These are phyloP conservation scores for Penicillium herquei DNA, from an alignment of 495 filamentous ascomycete genomes.

Conservation along the genomic window DNA sequence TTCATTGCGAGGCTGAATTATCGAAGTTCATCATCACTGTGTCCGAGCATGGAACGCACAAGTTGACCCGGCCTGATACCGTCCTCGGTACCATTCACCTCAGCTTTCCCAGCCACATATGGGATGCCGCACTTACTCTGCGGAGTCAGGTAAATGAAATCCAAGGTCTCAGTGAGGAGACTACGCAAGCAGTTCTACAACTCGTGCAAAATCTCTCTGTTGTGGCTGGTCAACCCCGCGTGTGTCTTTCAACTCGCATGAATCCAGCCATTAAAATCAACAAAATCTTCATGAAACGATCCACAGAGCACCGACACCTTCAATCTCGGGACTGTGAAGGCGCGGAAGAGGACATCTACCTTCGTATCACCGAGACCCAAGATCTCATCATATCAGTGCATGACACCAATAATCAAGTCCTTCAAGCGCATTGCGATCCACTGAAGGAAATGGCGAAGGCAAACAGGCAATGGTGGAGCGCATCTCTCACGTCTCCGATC, in stretches of 20 bases:
- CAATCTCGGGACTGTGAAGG: conserved; percentile 18
- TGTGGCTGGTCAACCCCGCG: conserved; percentile 18
- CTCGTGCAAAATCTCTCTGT: conserved; percentile 34
- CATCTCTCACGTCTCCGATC: background rate
- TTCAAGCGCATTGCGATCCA: conserved; percentile 24
- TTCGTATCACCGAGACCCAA: conserved; percentile 43
- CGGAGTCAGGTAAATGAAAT: conserved; percentile 9
- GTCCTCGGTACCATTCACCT: conserved; percentile 34
- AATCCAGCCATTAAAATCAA: conserved; percentile 21
- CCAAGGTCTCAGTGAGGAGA: conserved; percentile 10
- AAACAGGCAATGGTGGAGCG: conserved; percentile 46
- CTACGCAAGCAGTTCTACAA: conserved; percentile 23
- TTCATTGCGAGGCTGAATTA: conserved; percentile 34
- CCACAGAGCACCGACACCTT: conserved; percentile 26
- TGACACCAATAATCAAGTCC: conserved; percentile 3
- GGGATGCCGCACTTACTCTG: conserved; percentile 44
- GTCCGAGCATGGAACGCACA: conserved; percentile 34
- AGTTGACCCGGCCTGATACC: conserved; percentile 13
- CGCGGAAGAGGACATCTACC: conserved; percentile 22
- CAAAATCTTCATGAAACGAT: conserved; percentile 33
- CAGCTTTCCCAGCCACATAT: conserved; percentile 43
- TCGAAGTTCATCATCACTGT: conserved; percentile 48
- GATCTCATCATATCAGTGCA: conserved; percentile 27
- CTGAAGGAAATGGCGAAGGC: conserved; percentile 27
- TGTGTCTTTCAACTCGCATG: conserved; percentile 17